phyloP scores from a whole-genome alignment of 345 rosid species.

The Eutrema heterophyllum region DNA sequence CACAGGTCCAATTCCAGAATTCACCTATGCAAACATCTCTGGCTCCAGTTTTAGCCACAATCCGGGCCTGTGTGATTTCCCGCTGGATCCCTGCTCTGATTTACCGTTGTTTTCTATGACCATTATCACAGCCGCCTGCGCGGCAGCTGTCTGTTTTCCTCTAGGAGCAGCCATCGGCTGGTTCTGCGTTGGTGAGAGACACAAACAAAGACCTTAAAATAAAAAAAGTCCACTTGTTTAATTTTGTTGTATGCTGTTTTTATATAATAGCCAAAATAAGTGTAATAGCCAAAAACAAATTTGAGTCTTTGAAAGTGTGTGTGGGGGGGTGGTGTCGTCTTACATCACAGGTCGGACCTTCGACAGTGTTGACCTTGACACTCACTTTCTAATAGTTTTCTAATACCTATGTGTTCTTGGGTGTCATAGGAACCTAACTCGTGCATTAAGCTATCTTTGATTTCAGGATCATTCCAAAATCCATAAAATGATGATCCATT shows the following conservation, averaged over 20 bases:
- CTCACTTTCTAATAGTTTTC: not conserved
- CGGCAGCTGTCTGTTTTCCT: conserved; percentile 51
- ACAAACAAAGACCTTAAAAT: no score
- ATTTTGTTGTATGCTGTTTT: not conserved
- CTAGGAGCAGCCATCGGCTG: conserved; percentile 37
- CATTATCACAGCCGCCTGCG: conserved; percentile 48
- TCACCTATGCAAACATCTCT: not conserved
- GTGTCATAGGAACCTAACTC: not conserved
- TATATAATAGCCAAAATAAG: no score
- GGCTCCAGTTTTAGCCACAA: not conserved
- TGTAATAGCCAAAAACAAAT: no score
- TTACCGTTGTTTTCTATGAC: conserved; percentile 7
- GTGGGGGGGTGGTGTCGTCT: no score
- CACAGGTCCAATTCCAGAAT: conserved; percentile 18
- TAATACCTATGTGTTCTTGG: no score
- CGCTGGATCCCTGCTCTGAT: conserved; percentile 18
- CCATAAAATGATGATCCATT: not conserved
- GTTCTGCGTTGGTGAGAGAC: conserved; percentile 21
- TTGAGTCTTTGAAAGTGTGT: no score
- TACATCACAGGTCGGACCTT: no score
- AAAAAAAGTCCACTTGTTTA: no score
- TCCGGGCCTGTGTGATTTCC: conserved; percentile 25
- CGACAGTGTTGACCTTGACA: not conserved
- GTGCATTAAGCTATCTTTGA: not conserved
- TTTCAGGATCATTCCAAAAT: not conserved